A percentile compares a stretch with the other conserved stretches of the same genome.
Evolutionary conservation across 306 rosid genomes (phyloP).

Genomic region (Quercus suber): DNA sequence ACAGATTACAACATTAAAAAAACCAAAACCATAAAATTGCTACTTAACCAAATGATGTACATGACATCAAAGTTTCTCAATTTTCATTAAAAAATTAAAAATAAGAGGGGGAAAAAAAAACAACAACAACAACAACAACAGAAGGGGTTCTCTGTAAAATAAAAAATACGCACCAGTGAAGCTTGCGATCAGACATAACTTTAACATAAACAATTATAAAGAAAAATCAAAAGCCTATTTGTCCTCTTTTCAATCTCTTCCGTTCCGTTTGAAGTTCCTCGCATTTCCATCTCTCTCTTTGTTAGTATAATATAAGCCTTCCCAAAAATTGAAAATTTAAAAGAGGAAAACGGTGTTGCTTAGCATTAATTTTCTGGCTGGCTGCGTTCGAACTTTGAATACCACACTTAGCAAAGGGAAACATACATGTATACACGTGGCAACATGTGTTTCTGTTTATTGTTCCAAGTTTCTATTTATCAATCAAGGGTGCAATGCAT

Average conservation of each 20-base stretch:
- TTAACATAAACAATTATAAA: background rate
- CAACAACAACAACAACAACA: background rate
- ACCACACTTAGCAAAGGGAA: slow-evolving; percentile 21
- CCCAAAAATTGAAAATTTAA: slow-evolving; percentile 15
- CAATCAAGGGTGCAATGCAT: too few relatives aligned
- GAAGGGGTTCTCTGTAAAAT: too few relatives aligned
- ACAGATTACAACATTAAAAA: background rate
- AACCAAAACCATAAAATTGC: background rate
- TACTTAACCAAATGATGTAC: background rate
- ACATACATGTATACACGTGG: slow-evolving; percentile 13
- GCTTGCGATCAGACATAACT: background rate
- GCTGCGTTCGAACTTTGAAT: slow-evolving; percentile 24
- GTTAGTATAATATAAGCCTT: slow-evolving; percentile 14
- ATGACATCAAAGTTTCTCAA: background rate
- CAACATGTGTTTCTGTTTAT: slow-evolving; percentile 3
- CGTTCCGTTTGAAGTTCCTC: slow-evolving; percentile 15
- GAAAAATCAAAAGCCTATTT: slow-evolving; percentile 19
- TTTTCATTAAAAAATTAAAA: background rate
- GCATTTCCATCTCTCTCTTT: slow-evolving; percentile 23
- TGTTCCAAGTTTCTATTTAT: slow-evolving; percentile 3
- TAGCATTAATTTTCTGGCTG: slow-evolving; percentile 52
- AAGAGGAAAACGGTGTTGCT: slow-evolving; percentile 41
- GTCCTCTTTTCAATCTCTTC: slow-evolving; percentile 9
- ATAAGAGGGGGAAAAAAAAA: too few relatives aligned
- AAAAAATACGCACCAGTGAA: background rate